Base-by-base conservation (phyloP, 768 basidiomycete genomes). In the Roridomyces roridus region DNA sequence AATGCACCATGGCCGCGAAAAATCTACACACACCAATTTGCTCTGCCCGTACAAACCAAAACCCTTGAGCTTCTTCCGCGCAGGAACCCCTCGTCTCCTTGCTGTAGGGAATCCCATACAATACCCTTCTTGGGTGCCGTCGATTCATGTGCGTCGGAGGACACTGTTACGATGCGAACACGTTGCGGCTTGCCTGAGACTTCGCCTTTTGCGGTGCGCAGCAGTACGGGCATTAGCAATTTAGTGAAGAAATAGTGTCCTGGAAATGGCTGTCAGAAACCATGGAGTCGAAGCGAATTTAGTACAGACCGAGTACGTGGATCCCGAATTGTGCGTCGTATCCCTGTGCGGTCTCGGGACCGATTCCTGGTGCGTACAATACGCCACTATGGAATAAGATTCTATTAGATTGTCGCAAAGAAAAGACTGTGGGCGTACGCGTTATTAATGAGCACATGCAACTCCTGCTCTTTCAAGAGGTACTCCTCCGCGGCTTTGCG, bases 21-120 rank as follows among this genome's bases (percentile, higher is more conserved):
- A 46, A 3, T 21, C 4, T 37, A 7, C 29, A 62, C 71, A 23
- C 60, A 79, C 81, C 18, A 77, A 70, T 71, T 82, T 84, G 37
- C 69, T 73, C 43, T 74, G 69, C n/a, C 44, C 60, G 35, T 73
- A 71, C 29, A 72, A 62, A 6, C 44, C 21, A 5, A 44, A 6
- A 17, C 56, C 56, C 8, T 51, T 51, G 18, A 49, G 46, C 50
- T 59, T 63, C 23, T 65, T 70, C 36, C 71, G 64, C 34, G 57
- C 56, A 0, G 58, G 61, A 37, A 46, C 2, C 6, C 51, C 14
- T 55, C 48, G 31, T 59, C 63, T 14, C 70, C 61, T 26, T 73
- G 71, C 50, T 69, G 66, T 41, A 78, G 59, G 5, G 70, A 64
- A 15, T 68, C 66, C 49, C 68, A 77, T 39, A 68, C 59, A 31